These are phyloP conservation scores for Mytilinidion resinicola DNA, from an alignment of 495 filamentous ascomycete genomes.

Conservation along the genomic window DNA sequence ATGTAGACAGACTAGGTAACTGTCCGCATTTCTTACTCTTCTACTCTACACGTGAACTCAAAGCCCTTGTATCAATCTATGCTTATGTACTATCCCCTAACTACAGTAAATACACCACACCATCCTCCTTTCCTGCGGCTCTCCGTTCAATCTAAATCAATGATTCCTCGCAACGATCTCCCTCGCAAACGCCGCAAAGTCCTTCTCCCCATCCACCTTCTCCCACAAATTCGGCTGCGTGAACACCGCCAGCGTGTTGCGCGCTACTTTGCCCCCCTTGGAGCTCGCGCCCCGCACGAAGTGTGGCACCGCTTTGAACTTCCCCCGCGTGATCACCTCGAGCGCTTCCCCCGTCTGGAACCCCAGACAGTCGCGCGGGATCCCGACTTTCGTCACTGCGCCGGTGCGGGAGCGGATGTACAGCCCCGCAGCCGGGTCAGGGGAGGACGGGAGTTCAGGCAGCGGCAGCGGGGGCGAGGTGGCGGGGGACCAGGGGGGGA, in stretches of 20 bases:
- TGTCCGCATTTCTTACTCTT: too few species aligned
- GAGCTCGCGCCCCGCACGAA: slow-evolving; percentile 72
- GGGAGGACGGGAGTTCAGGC: slow-evolving; percentile 62
- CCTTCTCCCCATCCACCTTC: slow-evolving; percentile 65
- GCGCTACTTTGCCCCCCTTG: slow-evolving; percentile 51
- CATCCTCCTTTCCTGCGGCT: too few species aligned
- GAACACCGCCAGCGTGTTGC: slow-evolving; percentile 95
- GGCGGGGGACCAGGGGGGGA: slow-evolving; percentile 34
- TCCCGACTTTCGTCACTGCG: slow-evolving; percentile 73
- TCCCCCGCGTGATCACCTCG: slow-evolving; percentile 78
- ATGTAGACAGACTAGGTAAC: too few species aligned
- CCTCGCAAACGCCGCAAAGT: slow-evolving; percentile 85
- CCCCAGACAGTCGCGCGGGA: slow-evolving; percentile 82
- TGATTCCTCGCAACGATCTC: slow-evolving; percentile 73
- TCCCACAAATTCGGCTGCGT: slow-evolving; percentile 93
- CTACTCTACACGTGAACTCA: too few species aligned
- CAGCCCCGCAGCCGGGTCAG: slow-evolving; percentile 76
- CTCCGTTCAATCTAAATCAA: too few species aligned
- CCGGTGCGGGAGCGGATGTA: slow-evolving; percentile 86
- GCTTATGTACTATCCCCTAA: too few species aligned
- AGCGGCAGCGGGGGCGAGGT: slow-evolving; percentile 42
- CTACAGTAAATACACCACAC: too few species aligned
- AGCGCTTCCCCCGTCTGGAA: slow-evolving; percentile 95
- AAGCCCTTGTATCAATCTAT: too few species aligned
- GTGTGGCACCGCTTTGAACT: slow-evolving; percentile 91